Conservation (phyloP, 768 basidiomycete genomes). For the Boletus edulis region DNA sequence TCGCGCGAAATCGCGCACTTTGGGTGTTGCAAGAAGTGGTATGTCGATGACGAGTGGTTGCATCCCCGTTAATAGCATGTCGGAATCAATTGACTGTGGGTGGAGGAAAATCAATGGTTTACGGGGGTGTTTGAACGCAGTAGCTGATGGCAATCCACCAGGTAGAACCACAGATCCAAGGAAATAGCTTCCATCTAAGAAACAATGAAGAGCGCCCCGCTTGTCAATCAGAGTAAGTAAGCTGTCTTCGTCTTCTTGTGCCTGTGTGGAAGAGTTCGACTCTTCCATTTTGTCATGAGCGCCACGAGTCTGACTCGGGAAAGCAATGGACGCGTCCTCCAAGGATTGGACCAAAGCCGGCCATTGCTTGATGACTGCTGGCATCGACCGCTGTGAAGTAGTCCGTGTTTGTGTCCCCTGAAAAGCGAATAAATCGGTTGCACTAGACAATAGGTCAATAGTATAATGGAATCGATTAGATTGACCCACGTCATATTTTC, state of each 20-base stretch:
- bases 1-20: slow-evolving; percentile 66
- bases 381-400: slow-evolving; percentile 43
- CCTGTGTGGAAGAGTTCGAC: slow-evolving; percentile 22
- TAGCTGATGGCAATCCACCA: slow-evolving; percentile 32
- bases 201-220: slow-evolving; percentile 56
- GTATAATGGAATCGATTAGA: slow-evolving; percentile 4
- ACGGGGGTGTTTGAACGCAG: slow-evolving; percentile 42
- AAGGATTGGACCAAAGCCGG: slow-evolving; percentile 59
- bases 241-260: slow-evolving; percentile 56
- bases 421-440: slow-evolving; percentile 79
- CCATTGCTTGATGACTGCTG: slow-evolving; percentile 66
- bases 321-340: slow-evolving; percentile 58
- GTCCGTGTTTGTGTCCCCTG: slow-evolving; percentile 61
- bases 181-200: slow-evolving; percentile 75
- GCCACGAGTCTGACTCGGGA: slow-evolving; percentile 37
- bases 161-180: slow-evolving; percentile 49
- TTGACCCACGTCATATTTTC: slow-evolving; percentile 60
- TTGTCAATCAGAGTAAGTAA: slow-evolving; percentile 62
- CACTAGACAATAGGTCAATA: slow-evolving; percentile 41
- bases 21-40: slow-evolving; percentile 54
- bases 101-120: slow-evolving; percentile 51
- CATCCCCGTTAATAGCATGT: slow-evolving; percentile 24
- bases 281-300: slow-evolving; percentile 25
- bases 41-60: slow-evolving; percentile 49
- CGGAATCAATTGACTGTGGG: slow-evolving; percentile 31